Evolutionary conservation across 129 eudicot species (phyloP).

Genomic region (Tagetes patula): DNA sequence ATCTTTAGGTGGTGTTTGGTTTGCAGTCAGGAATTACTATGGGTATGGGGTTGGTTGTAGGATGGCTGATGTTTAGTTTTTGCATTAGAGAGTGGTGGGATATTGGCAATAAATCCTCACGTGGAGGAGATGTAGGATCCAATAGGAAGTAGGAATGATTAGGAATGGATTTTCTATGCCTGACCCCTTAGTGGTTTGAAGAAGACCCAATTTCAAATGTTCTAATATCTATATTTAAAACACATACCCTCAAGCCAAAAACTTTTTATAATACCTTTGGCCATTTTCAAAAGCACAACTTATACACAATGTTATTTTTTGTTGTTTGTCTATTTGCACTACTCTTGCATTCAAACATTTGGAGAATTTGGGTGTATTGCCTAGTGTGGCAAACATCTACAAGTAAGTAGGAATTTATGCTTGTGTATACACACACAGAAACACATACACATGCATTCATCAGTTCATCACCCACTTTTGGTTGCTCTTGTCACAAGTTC

Average conservation of each 20-base stretch:
- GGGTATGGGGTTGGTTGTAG: neutral
- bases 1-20: constrained; percentile 7
- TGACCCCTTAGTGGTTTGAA: neutral
- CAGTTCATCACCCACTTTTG: neutral
- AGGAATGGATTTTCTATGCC: neutral
- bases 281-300: neutral
- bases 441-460: neutral
- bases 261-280: neutral
- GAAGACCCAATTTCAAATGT: neutral
- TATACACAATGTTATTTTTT: neutral
- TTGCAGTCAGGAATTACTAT: constrained; percentile 1
- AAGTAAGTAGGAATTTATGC: neutral
- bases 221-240: neutral
- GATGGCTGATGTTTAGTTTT: neutral
- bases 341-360: constrained; percentile 2
- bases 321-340: constrained; percentile 14
- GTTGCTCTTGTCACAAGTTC: neutral
- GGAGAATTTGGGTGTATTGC: neutral
- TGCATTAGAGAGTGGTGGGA: neutral
- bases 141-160: neutral
- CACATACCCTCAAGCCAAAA: neutral
- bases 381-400: neutral
- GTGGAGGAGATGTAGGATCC: neutral
- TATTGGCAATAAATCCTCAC: neutral
- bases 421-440: neutral